These are phyloP conservation scores for Beauveria varroae DNA, from an alignment of 2,329 filamentous ascomycete genomes.

Conservation along the genomic window DNA sequence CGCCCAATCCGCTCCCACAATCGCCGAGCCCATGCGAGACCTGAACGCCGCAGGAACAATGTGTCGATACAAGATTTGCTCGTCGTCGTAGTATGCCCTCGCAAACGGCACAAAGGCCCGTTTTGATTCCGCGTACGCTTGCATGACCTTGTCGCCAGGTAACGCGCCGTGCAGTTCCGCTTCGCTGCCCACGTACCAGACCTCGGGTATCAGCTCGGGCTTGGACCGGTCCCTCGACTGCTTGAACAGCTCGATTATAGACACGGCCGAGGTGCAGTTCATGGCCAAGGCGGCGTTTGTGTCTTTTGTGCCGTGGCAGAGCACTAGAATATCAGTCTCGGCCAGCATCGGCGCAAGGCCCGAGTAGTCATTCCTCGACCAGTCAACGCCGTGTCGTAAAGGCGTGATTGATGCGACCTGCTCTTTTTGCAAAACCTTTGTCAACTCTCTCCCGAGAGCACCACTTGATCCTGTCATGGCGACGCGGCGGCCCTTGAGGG, in stretches of 20 bases:
- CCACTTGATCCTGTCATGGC: constrained; percentile 14
- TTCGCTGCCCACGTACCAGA: constrained; percentile 17
- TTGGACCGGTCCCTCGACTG: background rate
- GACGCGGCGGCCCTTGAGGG: constrained; percentile 13
- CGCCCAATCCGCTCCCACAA: constrained; percentile 14
- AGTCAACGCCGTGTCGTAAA: constrained; percentile 10
- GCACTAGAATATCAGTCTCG: constrained; percentile 13
- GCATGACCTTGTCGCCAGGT: constrained; percentile 9
- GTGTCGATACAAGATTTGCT: constrained; percentile 11
- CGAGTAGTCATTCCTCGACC: constrained; percentile 7
- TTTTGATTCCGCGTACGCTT: constrained; percentile 13
- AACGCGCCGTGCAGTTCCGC: constrained; percentile 16
- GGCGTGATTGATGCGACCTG: constrained; percentile 6
- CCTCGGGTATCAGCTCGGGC: constrained; percentile 12
- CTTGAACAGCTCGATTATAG: constrained; percentile 12
- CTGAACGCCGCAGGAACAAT: constrained; percentile 13
- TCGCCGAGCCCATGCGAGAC: constrained; percentile 13
- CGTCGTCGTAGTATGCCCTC: constrained; percentile 10
- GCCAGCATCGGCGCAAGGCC: constrained; percentile 5
- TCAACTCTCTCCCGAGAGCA: constrained; percentile 11
- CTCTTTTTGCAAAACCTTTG: constrained; percentile 1
- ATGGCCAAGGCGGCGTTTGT: background rate
- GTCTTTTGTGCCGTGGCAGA: constrained; percentile 13
- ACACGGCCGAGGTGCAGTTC: constrained; percentile 10
- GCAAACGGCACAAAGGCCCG: constrained; percentile 13